Evolutionary conservation across 257 asterid species (phyloP).

Genomic region (Solanum dulcamara): DNA sequence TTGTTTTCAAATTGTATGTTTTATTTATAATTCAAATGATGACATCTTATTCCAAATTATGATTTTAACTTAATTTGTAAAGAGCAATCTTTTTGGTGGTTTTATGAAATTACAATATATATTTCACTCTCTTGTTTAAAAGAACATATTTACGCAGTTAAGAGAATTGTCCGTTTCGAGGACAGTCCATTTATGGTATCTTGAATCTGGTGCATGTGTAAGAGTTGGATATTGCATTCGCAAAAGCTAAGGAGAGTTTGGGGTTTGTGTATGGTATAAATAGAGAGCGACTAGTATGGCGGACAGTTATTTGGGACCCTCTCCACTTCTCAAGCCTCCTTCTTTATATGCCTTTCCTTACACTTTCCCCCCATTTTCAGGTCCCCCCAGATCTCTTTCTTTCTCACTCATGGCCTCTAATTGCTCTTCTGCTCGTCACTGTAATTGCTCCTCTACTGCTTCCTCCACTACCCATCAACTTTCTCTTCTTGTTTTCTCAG

Average conservation of each 20-base stretch:
- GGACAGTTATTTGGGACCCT: conserved; percentile 63
- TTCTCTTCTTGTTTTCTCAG: conserved; percentile 81
- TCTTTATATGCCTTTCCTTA: conserved; percentile 9
- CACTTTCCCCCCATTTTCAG: conserved; percentile 7
- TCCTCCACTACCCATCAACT: conserved; percentile 27
- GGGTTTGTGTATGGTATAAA: background rate
- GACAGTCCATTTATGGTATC: background rate
- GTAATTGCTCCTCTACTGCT: conserved; percentile 3
- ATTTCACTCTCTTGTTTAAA: background rate
- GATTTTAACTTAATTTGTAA: background rate
- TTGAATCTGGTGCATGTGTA: background rate
- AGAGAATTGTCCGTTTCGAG: background rate
- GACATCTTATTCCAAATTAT: background rate
- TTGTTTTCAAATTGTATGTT: background rate
- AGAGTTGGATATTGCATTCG: background rate
- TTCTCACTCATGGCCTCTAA: conserved; percentile 32
- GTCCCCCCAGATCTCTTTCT: conserved; percentile 2
- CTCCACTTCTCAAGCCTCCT: conserved; percentile 15
- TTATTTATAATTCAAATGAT: background rate
- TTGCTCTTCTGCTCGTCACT: conserved; percentile 2
- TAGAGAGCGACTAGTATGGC: conserved; percentile 36
- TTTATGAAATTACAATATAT: background rate
- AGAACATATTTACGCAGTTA: background rate
- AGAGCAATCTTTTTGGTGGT: background rate
- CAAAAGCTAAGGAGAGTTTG: background rate